Conservation (phyloP, 768 basidiomycete genomes). For the Lentinula sp. region DNA sequence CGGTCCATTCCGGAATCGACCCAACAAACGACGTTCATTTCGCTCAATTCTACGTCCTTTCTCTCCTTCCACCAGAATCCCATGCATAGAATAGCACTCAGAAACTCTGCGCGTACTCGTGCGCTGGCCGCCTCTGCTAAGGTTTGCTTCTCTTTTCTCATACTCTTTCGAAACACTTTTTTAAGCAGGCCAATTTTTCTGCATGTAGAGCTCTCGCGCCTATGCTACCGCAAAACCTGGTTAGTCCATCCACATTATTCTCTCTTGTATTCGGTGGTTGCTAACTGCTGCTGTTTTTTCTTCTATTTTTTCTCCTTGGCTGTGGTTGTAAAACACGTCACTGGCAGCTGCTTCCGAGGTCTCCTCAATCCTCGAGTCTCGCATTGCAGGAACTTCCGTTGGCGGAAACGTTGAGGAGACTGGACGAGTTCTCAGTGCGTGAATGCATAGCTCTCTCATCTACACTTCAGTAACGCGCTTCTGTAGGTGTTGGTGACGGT, state of each 20-base stretch:
- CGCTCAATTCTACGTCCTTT: slow-evolving; percentile 28
- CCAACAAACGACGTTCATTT: slow-evolving; percentile 33
- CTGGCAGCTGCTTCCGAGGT: slow-evolving; percentile 93
- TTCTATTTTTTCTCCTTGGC: slow-evolving; percentile 11
- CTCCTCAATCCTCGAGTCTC: slow-evolving; percentile 97
- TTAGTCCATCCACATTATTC: slow-evolving; percentile 22
- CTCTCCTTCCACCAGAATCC: slow-evolving; percentile 35
- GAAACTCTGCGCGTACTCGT: slow-evolving; percentile 77
- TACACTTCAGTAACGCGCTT: slow-evolving; percentile 4
- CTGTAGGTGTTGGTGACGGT: slow-evolving; percentile 96
- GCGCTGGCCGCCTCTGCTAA: slow-evolving; percentile 62
- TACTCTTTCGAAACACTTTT: slow-evolving; percentile 12
- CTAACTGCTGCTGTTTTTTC: slow-evolving; percentile 12
- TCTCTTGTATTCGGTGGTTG: slow-evolving; percentile 10
- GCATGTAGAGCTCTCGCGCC: slow-evolving; percentile 58
- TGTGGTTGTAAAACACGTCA: slow-evolving; percentile 27
- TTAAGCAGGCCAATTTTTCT: slow-evolving; percentile 19
- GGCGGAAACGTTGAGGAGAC: slow-evolving; percentile 98
- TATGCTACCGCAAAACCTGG: slow-evolving; percentile 99
- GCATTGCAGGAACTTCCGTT: slow-evolving; percentile 88
- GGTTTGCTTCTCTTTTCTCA: slow-evolving; percentile 35
- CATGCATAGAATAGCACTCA: slow-evolving; percentile 83
- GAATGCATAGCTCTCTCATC: slow-evolving; percentile 12
- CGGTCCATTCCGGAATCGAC: background rate
- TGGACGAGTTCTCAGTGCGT: slow-evolving; percentile 93